Conservation (phyloP, 73 alveolate species). For the Uronychia binucleata region DNA sequence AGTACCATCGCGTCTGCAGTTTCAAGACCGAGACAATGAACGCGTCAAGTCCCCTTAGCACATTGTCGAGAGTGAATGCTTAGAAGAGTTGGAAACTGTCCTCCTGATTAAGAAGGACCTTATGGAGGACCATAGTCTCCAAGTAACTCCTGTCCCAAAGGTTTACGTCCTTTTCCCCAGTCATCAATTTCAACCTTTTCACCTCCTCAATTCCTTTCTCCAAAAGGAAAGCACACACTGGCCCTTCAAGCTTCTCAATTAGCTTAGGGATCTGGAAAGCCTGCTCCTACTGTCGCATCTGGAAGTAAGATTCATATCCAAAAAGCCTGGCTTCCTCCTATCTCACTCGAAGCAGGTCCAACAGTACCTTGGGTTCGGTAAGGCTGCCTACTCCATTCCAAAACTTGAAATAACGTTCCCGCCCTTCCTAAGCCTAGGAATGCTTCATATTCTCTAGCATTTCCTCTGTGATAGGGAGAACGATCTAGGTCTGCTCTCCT, state of each 20-base stretch:
- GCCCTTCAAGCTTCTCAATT: background rate
- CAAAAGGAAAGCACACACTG: background rate
- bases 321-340: background rate
- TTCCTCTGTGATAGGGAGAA: too few relatives aligned
- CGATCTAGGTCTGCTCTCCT: background rate
- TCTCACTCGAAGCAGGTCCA: background rate
- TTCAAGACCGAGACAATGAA: conserved; percentile 3
- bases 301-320: background rate
- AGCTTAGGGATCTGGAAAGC: background rate
- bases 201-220: conserved; percentile 1
- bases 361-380: background rate
- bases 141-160: conserved; percentile 13
- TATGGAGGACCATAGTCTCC: background rate
- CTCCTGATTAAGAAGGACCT: background rate
- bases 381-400: background rate
- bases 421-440: too few relatives aligned
- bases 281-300: background rate
- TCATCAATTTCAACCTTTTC: background rate
- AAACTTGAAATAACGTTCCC: background rate
- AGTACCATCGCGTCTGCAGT: background rate
- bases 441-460: too few relatives aligned
- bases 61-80: conserved; percentile 38
- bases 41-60: conserved; percentile 30
- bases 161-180: conserved; percentile 24
- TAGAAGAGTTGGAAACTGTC: conserved; percentile 21